Base-by-base conservation (phyloP, 208 protist genomes). In the Perkinsela sp. region DNA sequence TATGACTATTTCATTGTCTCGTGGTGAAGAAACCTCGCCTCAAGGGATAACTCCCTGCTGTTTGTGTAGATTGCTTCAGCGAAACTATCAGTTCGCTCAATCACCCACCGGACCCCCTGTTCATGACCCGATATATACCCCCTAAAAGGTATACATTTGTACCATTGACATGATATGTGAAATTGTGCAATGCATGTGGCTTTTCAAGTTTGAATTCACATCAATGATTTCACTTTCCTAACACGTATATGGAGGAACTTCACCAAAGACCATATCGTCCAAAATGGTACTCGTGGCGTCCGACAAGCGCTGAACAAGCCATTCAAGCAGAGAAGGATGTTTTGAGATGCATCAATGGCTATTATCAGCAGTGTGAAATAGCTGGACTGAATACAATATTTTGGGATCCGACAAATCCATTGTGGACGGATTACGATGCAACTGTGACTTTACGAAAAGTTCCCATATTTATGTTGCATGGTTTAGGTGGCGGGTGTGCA, bases 401-500 rank as follows among this genome's bases (percentile, higher is more conserved):
- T 0, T 48, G 13, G 0, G 66, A 0, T 30, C 29, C 29, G 6
- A 40, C 66, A 13, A 40, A 31, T 65, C 48, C 28, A 28, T 68
- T 29, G 48, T 29, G 16, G 28, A 67, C 68, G 48, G 66, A 29
- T 28, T 32, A 29, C 31, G 48, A n/a, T 29, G 32, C 28, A 2
- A 65, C 22, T 16, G 29, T 2, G 48, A 66, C 29, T 28, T 15
- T 0, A 70, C 13, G 22, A 15, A 6, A 22, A n/a, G 16, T 22
- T n/a, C 30, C 30, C 2, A 30, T 83, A 30, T 29, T 86, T 16
- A 71, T 86, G 30, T 29, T 86, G 28, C 81, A 86, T 70, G 81
- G 81, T 32, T 86, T 83, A 65, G 81, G 73, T n/a, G 81, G 79
- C 31, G 81, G 81, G 1, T 57, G 78, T 28, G 81, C 73, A 22